phyloP scores from a whole-genome alignment of 495 filamentous ascomycete genomes.

The Sphaerosporella brunnea region DNA sequence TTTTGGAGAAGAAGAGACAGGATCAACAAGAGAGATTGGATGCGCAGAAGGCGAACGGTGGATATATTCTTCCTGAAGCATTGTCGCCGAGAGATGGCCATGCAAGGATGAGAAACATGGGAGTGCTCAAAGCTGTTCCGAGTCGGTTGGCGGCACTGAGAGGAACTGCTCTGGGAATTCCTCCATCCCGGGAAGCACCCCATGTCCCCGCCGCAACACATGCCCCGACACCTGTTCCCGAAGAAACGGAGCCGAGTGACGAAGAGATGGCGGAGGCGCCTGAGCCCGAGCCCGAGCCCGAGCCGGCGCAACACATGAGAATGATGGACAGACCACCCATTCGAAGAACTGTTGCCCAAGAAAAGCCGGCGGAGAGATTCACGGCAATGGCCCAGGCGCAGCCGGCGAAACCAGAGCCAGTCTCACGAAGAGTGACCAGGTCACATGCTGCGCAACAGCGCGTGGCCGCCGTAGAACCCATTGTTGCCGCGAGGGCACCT shows the following conservation, averaged over 20 bases:
- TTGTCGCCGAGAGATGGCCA: slow-evolving; percentile 24
- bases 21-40: slow-evolving; percentile 6
- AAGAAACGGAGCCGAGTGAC: slow-evolving; percentile 15
- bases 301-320: slow-evolving; percentile 5
- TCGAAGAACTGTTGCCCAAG: background rate
- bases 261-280: slow-evolving; percentile 12
- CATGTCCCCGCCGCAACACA: background rate
- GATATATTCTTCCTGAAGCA: slow-evolving; percentile 22
- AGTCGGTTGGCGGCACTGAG: slow-evolving; percentile 18
- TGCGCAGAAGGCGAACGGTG: slow-evolving; percentile 10
- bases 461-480: slow-evolving; percentile 7
- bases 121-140: slow-evolving; percentile 16
- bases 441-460: slow-evolving; percentile 39
- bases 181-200: background rate
- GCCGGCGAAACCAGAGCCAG: background rate
- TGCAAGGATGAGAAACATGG: slow-evolving; percentile 22
- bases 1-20: slow-evolving; percentile 2
- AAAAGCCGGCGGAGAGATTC: background rate
- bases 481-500: background rate
- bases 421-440: background rate
- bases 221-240: background rate
- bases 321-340: slow-evolving; percentile 1
- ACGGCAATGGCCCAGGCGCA: background rate
- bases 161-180: slow-evolving; percentile 9
- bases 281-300: slow-evolving; percentile 9